phyloP scores from a whole-genome alignment of 2,329 filamentous ascomycete species.

The Fusarium robinianum region DNA sequence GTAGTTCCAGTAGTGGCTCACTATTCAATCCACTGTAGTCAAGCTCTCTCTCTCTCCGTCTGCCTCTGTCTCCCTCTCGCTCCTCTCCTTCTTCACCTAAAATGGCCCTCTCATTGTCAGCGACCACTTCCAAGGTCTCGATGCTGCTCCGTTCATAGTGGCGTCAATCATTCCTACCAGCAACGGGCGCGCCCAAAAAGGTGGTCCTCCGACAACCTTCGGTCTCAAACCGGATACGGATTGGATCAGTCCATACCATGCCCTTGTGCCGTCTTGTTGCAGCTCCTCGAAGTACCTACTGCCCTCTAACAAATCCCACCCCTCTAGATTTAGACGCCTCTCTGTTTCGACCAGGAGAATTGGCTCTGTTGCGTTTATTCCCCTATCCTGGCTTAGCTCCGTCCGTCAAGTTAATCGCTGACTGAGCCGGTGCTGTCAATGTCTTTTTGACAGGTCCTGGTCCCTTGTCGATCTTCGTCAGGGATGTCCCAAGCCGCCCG shows the following conservation, averaged over 20 bases:
- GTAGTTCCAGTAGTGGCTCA: too few species aligned
- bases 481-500: constrained; percentile 18
- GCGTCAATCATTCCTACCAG: constrained; percentile 12
- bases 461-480: constrained; percentile 25
- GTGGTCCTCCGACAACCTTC: too few species aligned
- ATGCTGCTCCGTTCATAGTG: constrained; percentile 3
- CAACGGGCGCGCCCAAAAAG: too few species aligned
- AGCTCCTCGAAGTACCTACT: constrained; percentile 3
- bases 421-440: too few species aligned
- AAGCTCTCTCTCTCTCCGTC: constrained; percentile 6
- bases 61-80: constrained; percentile 4
- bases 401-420: too few species aligned
- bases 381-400: neutral
- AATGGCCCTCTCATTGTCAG: neutral
- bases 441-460: constrained; percentile 30
- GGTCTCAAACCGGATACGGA: too few species aligned
- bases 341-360: constrained; percentile 2
- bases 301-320: too few species aligned
- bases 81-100: neutral
- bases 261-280: too few species aligned
- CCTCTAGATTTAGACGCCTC: constrained; percentile 12
- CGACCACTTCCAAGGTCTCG: too few species aligned
- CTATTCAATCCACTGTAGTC: too few species aligned
- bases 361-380: neutral
- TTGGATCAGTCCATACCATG: too few species aligned